Evolutionary conservation across 2,329 filamentous ascomycete genomes (phyloP).

Genomic region (Colletotrichum sp.): DNA sequence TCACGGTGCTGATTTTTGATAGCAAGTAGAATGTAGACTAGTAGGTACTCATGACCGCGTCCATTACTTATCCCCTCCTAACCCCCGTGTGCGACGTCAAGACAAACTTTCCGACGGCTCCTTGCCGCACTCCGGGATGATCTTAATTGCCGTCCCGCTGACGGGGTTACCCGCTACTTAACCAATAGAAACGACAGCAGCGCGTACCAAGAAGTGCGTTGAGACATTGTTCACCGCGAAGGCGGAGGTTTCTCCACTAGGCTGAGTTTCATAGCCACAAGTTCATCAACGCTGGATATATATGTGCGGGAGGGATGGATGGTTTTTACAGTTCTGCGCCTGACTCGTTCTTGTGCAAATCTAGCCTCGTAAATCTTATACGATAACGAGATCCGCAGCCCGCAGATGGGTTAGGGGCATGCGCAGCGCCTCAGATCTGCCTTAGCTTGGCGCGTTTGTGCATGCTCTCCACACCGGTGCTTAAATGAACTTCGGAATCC

Average conservation of each 20-base stretch:
- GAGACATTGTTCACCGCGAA: background rate
- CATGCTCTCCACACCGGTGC: background rate
- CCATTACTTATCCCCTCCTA: background rate
- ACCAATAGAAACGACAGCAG: background rate
- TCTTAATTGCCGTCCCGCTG: background rate
- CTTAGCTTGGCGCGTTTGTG: background rate
- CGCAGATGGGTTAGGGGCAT: background rate
- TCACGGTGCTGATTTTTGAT: background rate
- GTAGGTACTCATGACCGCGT: background rate
- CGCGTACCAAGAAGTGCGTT: background rate
- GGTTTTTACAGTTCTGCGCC: background rate
- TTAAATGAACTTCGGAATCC: background rate
- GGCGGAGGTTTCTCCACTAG: background rate
- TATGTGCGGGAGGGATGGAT: background rate
- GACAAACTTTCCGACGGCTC: background rate
- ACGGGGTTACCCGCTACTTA: background rate
- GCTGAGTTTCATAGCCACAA: background rate
- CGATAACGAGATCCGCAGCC: background rate
- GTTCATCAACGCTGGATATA: background rate
- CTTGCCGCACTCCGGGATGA: background rate
- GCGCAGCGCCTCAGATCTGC: background rate
- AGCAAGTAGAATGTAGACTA: background rate
- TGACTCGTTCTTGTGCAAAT: background rate
- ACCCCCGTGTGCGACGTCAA: background rate
- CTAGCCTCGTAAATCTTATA: background rate